Percentiles rank a stretch among this genome's conserved stretches.
phyloP scores from a whole-genome alignment of 129 eudicot genomes.

The Glebionis coronaria region DNA sequence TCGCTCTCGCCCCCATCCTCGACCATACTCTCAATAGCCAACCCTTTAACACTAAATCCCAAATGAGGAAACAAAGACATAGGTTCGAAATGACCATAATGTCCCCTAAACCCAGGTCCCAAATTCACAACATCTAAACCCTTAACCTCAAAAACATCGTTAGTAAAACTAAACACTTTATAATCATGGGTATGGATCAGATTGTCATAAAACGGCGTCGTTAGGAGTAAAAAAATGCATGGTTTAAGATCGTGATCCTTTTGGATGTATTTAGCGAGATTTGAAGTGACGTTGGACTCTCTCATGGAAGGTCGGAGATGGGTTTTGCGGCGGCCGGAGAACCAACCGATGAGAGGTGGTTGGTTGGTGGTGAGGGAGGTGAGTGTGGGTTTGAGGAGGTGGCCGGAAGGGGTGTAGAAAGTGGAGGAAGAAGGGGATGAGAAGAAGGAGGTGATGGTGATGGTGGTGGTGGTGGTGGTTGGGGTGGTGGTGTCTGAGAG shows the following conservation, averaged over 20 bases:
- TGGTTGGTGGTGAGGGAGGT: constrained; percentile 29
- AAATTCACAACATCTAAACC: constrained; percentile 60
- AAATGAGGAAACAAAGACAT: constrained; percentile 52
- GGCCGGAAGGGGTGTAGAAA: constrained; percentile 32
- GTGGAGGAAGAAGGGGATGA: constrained; percentile 38
- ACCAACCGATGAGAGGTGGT: constrained; percentile 66
- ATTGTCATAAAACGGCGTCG: constrained; percentile 67
- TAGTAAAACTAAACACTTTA: constrained; percentile 49
- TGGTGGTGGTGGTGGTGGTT: no score
- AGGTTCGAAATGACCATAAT: constrained; percentile 59
- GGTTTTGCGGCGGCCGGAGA: constrained; percentile 77
- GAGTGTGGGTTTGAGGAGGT: no score
- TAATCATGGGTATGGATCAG: constrained; percentile 84
- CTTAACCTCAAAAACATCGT: constrained; percentile 45
- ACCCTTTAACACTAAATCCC: constrained; percentile 40
- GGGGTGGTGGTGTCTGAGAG: constrained; percentile 68
- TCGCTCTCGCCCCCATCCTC: constrained; percentile 60
- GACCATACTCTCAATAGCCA: constrained; percentile 40
- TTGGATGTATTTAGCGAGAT: no score
- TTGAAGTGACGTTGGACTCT: constrained; percentile 44
- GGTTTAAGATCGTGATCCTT: no score
- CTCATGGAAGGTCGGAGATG: constrained; percentile 77
- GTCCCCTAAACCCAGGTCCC: constrained; percentile 80
- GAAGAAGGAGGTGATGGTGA: constrained; percentile 27
- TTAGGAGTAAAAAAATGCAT: constrained; percentile 59